Evolutionary conservation across 495 filamentous ascomycete genomes (phyloP).

Genomic region (Clavariopsis aquatica): DNA sequence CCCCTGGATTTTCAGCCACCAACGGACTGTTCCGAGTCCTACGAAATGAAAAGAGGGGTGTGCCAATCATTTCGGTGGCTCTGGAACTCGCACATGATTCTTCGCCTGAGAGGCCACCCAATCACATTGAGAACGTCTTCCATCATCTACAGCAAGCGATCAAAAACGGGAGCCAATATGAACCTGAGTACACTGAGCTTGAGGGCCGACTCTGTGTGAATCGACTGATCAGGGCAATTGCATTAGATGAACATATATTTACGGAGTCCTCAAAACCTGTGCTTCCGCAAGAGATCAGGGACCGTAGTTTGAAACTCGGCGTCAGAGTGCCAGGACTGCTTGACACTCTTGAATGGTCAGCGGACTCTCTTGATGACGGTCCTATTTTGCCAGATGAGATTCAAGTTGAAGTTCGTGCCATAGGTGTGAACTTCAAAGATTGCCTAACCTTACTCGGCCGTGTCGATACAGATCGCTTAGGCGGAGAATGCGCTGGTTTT

Average conservation of each 20-base stretch:
- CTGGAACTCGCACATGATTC: constrained; percentile 15
- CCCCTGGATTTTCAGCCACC: constrained; percentile 2
- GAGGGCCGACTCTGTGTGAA: neutral
- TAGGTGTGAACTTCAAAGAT: constrained; percentile 22
- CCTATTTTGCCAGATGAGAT: constrained; percentile 4
- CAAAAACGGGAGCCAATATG: no score
- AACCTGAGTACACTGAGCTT: neutral
- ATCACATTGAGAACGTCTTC: no score
- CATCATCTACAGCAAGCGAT: no score
- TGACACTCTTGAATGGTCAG: constrained; percentile 11
- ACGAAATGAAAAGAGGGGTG: constrained; percentile 22
- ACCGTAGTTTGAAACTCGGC: neutral
- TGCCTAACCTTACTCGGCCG: constrained; percentile 13
- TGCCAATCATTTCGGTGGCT: neutral
- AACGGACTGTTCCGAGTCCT: constrained; percentile 24
- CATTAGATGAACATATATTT: neutral
- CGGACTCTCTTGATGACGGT: neutral
- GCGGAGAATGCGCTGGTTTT: constrained; percentile 15
- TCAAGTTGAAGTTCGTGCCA: constrained; percentile 11
- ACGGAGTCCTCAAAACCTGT: neutral
- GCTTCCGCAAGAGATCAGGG: neutral
- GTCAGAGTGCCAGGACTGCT: constrained; percentile 5
- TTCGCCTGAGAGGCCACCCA: neutral
- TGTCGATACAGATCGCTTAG: neutral
- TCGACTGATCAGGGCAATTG: neutral